Percentiles rank a stretch among this genome's conserved stretches.
Conservation (phyloP, 2,329 filamentous ascomycete genomes). For the Aspergillus sp. region DNA sequence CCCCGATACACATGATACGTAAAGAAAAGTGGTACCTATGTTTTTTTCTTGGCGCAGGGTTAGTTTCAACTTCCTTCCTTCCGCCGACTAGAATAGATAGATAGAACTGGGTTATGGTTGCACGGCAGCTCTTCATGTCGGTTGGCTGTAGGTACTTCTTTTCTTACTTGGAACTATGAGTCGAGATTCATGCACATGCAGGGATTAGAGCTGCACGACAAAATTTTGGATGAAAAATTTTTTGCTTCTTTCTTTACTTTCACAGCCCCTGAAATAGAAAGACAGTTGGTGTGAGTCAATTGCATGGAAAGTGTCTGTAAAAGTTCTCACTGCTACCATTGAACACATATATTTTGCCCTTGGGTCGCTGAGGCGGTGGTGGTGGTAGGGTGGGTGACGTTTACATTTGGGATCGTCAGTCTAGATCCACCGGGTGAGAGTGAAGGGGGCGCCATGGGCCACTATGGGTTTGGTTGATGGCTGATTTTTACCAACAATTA, state of each 20-base stretch:
- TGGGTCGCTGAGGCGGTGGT: not conserved
- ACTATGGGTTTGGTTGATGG: not conserved
- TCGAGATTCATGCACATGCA: not conserved
- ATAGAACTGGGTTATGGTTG: not conserved
- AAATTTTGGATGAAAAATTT: not conserved
- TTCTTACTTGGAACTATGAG: not conserved
- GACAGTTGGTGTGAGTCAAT: no score
- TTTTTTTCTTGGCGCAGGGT: not conserved
- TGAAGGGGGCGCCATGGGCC: not conserved
- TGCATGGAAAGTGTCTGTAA: no score
- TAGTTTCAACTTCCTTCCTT: not conserved
- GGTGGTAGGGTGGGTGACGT: not conserved
- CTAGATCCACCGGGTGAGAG: not conserved
- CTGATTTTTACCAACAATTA: no score
- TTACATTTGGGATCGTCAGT: not conserved
- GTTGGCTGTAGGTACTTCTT: not conserved
- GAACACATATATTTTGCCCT: not conserved
- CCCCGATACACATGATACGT: no score
- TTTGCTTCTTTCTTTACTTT: not conserved
- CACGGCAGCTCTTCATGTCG: not conserved
- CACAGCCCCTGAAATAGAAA: not conserved
- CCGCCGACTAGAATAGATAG: not conserved
- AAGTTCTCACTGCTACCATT: no score
- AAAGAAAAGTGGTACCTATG: no score
- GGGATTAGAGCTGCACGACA: not conserved